Conservation (phyloP, 1,284 basidiomycete species). For the Cryptococcus maquisensis region DNA sequence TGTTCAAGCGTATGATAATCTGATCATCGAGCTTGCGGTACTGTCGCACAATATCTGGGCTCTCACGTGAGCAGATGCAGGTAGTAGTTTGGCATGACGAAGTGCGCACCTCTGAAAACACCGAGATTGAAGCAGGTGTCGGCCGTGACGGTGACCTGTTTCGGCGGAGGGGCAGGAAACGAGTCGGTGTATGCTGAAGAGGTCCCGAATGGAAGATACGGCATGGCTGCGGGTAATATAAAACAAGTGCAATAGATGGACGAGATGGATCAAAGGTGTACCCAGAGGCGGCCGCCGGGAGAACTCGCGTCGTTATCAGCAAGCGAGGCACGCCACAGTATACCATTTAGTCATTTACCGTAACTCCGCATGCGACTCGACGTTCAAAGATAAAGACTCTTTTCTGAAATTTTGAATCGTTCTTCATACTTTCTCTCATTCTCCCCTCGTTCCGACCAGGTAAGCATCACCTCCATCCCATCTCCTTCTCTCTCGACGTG, state of each 20-base stretch:
- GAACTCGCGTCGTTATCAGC: no score
- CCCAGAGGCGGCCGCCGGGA: no score
- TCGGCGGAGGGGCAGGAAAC: constrained; percentile 42
- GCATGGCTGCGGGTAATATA: neutral
- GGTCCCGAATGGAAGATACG: constrained; percentile 36
- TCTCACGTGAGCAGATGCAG: neutral
- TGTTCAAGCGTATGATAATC: constrained; percentile 76
- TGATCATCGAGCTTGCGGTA: constrained; percentile 78
- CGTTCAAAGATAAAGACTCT: no score
- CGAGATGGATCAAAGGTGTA: no score
- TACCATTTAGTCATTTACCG: no score
- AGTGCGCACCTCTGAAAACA: constrained; percentile 68
- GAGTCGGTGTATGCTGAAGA: constrained; percentile 47
- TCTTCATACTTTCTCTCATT: no score
- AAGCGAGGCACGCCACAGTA: no score
- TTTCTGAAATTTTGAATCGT: no score
- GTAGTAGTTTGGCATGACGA: neutral
- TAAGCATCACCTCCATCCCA: no score
- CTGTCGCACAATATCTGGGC: constrained; percentile 72
- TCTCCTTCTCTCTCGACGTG: constrained; percentile 23
- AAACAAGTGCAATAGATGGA: no score
- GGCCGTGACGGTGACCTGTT: constrained; percentile 37
- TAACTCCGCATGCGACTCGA: no score
- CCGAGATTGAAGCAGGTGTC: constrained; percentile 69
- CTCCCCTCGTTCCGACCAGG: no score